These are phyloP conservation scores for Gaultheria prostrata DNA, from an alignment of 148 eudicot species.

Conservation along the genomic window DNA sequence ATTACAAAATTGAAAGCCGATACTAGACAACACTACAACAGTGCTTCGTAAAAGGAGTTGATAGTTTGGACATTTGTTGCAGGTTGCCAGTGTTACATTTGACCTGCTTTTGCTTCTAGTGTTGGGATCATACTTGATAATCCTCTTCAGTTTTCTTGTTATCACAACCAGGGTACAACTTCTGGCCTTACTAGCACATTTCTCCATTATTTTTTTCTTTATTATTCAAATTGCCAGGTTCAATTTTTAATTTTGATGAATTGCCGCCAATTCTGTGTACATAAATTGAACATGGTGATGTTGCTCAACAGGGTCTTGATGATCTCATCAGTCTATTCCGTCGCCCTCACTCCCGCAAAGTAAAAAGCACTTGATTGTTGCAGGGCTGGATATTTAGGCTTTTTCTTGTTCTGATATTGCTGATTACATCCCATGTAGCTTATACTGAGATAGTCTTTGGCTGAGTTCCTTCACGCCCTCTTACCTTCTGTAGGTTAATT, in stretches of 20 bases:
- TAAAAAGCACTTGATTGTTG: conserved; percentile 33
- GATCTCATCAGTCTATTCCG: conserved; percentile 64
- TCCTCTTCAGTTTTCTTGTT: conserved; percentile 87
- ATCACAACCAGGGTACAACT: conserved; percentile 76
- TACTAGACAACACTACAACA: not conserved
- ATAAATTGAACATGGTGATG: not conserved
- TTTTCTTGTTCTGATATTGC: not conserved
- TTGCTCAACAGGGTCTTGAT: conserved; percentile 48
- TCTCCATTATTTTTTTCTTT: not conserved
- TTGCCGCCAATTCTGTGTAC: not conserved
- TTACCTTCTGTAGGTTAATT: conserved; percentile 13
- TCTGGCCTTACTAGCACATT: conserved; percentile 1
- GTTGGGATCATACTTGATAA: conserved; percentile 90
- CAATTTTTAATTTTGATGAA: not conserved
- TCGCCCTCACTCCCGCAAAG: conserved; percentile 53
- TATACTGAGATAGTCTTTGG: not conserved
- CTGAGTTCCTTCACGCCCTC: not conserved
- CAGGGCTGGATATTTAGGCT: not conserved
- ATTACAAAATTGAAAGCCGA: not conserved
- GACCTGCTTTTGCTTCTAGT: conserved; percentile 85
- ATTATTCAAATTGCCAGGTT: not conserved
- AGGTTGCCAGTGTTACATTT: conserved; percentile 96
- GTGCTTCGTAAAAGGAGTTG: not conserved
- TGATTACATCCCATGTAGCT: not conserved
- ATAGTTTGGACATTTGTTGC: conserved; percentile 28